Percentiles rank a stretch among this genome's conserved stretches.
Conservation (phyloP, 1,284 basidiomycete species). For the Fomitopsis betulina region DNA sequence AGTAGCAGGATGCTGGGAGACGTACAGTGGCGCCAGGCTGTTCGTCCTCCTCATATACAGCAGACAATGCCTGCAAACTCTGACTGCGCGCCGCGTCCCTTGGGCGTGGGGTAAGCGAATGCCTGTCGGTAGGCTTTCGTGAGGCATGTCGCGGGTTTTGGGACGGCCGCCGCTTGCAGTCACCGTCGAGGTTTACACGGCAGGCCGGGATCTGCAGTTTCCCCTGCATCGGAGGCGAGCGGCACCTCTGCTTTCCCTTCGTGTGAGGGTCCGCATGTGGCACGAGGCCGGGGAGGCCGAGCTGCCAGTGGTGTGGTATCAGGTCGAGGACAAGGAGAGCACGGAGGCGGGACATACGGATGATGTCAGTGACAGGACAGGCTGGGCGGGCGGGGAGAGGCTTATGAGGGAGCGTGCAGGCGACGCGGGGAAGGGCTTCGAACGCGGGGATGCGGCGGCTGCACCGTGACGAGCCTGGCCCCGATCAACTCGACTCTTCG, state of each 20-base stretch:
- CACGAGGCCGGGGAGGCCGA: neutral
- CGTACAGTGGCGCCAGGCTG: neutral
- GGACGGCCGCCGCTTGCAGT: neutral
- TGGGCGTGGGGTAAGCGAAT: neutral
- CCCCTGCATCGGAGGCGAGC: neutral
- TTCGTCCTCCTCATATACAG: constrained; percentile 1
- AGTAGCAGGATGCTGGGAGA: neutral
- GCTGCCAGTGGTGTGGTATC: neutral
- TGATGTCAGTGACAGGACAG: neutral
- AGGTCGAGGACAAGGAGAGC: constrained; percentile 4
- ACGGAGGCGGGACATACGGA: constrained; percentile 3
- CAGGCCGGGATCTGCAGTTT: neutral
- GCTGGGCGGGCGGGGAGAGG: neutral
- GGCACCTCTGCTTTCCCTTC: neutral
- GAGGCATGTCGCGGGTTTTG: constrained; percentile 1
- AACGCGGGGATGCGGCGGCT: neutral
- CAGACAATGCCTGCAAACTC: neutral
- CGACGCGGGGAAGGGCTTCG: neutral
- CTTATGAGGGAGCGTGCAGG: neutral
- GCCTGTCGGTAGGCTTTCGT: neutral
- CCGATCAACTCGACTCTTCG: neutral
- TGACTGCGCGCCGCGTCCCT: neutral
- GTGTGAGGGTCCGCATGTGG: neutral
- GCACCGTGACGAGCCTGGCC: neutral
- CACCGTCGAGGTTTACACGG: neutral